phyloP scores from a whole-genome alignment of 805 yeast species.

The Yarrowia divulgata region DNA sequence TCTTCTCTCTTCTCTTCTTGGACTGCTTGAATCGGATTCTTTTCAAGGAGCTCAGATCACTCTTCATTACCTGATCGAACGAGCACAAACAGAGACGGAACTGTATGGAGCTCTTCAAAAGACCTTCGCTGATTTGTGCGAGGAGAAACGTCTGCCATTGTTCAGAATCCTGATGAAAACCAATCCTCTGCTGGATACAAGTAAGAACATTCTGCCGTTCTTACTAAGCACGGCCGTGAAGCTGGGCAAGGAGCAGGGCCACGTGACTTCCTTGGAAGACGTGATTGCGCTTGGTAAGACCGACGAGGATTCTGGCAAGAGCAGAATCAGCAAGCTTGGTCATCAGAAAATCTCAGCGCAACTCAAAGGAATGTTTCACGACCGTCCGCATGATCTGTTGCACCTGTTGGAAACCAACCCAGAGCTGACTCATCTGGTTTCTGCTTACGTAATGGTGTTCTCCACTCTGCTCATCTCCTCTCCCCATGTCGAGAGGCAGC shows the following conservation, averaged over 20 bases:
- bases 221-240: neutral
- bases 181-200: neutral
- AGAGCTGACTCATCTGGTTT: neutral
- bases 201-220: conserved; percentile 4
- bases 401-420: conserved; percentile 2
- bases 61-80: neutral
- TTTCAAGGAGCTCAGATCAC: neutral
- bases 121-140: neutral
- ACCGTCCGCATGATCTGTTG: neutral
- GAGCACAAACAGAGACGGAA: neutral
- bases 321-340: neutral
- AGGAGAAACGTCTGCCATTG: neutral
- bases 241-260: neutral
- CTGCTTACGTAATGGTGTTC: neutral
- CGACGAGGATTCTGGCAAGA: neutral
- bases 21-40: neutral
- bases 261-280: neutral
- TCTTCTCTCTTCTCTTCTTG: neutral
- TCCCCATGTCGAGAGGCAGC: neutral
- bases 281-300: neutral
- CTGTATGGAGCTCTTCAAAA: conserved; percentile 2
- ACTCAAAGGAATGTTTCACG: neutral
- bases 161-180: neutral
- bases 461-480: neutral
- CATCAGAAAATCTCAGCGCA: neutral